Evolutionary conservation across 2,329 filamentous ascomycete species (phyloP).

Genomic region (Alternaria conjuncta): DNA sequence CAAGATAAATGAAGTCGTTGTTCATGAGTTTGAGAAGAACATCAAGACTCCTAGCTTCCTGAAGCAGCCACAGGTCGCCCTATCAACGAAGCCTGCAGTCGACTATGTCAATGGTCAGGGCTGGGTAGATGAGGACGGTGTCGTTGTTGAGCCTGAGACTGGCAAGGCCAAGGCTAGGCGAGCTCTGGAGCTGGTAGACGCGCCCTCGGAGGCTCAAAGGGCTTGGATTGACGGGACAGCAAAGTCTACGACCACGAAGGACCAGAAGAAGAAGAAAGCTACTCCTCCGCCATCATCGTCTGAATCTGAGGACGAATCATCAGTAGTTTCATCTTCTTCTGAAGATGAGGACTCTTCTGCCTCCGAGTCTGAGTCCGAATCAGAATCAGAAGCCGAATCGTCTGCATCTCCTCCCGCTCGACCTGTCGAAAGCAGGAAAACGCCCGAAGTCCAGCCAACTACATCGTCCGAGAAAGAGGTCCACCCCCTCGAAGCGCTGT

Average conservation of each 20-base stretch:
- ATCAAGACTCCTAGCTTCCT: constrained; percentile 83
- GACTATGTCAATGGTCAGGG: constrained; percentile 84
- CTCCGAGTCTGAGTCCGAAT: constrained; percentile 18
- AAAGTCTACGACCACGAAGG: constrained; percentile 18
- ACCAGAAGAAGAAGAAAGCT: constrained; percentile 30
- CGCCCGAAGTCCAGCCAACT: constrained; percentile 20
- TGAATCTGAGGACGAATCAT: constrained; percentile 40
- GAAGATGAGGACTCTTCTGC: constrained; percentile 34
- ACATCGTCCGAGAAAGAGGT: constrained; percentile 54
- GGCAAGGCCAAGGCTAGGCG: constrained; percentile 44
- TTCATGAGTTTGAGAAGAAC: constrained; percentile 91
- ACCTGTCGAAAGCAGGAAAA: constrained; percentile 14
- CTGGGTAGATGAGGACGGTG: constrained; percentile 83
- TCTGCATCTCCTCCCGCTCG: constrained; percentile 21
- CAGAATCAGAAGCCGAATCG: constrained; percentile 21
- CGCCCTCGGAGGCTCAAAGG: constrained; percentile 26
- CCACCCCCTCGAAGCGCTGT: constrained; percentile 90
- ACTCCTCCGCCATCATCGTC: constrained; percentile 34
- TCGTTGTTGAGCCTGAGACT: constrained; percentile 69
- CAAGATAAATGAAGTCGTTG: constrained; percentile 62
- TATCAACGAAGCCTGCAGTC: constrained; percentile 56
- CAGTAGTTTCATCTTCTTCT: constrained; percentile 47
- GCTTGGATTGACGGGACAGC: constrained; percentile 23
- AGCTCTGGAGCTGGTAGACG: constrained; percentile 42
- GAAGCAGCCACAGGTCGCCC: constrained; percentile 60